phyloP scores from a whole-genome alignment of 2,329 filamentous ascomycete species.

The Cladobotryum protrusum region DNA sequence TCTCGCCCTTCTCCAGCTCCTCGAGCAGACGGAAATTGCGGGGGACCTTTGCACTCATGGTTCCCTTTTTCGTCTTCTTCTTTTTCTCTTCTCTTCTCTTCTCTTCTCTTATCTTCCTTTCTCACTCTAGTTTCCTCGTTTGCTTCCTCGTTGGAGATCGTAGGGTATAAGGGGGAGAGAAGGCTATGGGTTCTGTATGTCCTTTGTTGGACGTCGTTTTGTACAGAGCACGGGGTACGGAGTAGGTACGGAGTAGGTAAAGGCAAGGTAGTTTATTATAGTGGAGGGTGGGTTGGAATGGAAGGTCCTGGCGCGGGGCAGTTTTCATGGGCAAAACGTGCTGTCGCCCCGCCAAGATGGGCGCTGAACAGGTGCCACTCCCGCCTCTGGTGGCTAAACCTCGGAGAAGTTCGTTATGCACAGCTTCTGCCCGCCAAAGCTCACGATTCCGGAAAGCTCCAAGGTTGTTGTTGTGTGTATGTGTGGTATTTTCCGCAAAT shows the following conservation, averaged over 20 bases:
- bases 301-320: constrained; percentile 10
- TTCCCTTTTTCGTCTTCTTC: neutral
- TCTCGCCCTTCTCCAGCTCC: constrained; percentile 98
- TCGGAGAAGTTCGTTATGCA: no score
- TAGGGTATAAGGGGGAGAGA: no score
- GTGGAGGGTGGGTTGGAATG: neutral
- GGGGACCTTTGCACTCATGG: constrained; percentile 56
- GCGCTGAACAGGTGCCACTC: neutral
- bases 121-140: no score
- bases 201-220: no score
- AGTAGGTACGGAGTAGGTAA: no score
- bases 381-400: no score
- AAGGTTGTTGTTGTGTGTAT: no score
- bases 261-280: no score
- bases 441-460: neutral
- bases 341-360: constrained; percentile 7
- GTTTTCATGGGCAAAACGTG: constrained; percentile 14
- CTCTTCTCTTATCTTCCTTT: neutral
- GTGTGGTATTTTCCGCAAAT: constrained; percentile 1
- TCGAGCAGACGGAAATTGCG: constrained; percentile 95
- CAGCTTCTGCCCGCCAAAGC: neutral
- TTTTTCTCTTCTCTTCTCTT: neutral
- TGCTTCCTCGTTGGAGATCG: no score
- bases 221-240: no score
- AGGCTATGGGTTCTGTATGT: no score